Evolutionary conservation across 768 basidiomycete genomes (phyloP).

Genomic region (Macrolepiota albuminosa): DNA sequence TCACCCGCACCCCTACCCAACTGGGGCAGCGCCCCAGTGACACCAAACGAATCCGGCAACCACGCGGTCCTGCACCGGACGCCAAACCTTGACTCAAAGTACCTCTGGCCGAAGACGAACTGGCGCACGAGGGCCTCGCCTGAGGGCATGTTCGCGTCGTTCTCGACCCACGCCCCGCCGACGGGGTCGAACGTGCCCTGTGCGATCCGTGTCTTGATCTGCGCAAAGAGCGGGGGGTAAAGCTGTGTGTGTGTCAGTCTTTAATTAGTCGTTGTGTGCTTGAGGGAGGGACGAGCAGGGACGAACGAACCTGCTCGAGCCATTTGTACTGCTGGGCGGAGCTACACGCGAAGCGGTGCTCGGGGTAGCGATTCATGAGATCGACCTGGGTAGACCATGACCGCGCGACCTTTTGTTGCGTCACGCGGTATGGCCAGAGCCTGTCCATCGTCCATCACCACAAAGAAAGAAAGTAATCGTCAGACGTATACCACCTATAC

Average conservation of each 20-base stretch:
- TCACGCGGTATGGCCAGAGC: slow-evolving; percentile 94
- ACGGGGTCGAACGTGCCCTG: slow-evolving; percentile 82
- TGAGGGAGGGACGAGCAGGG: neutral
- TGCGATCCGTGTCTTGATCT: slow-evolving; percentile 69
- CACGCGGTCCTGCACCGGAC: slow-evolving; percentile 69
- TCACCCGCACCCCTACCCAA: slow-evolving; percentile 61
- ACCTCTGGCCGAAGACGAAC: slow-evolving; percentile 88
- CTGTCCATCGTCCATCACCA: slow-evolving; percentile 14
- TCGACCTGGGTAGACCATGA: slow-evolving; percentile 98
- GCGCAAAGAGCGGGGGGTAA: slow-evolving; percentile 81
- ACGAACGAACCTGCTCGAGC: slow-evolving; percentile 65
- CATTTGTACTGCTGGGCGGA: slow-evolving; percentile 94
- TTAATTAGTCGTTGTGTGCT: too few relatives aligned
- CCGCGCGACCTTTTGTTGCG: slow-evolving; percentile 95
- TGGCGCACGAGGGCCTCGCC: slow-evolving; percentile 94
- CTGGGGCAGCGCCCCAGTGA: slow-evolving; percentile 90
- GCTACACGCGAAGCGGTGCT: slow-evolving; percentile 88
- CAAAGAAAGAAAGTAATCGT: too few relatives aligned
- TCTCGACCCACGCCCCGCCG: slow-evolving; percentile 93
- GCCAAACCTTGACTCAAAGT: slow-evolving; percentile 66
- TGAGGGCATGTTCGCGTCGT: slow-evolving; percentile 91
- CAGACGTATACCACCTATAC: too few relatives aligned
- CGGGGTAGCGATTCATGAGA: slow-evolving; percentile 94
- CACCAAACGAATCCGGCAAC: slow-evolving; percentile 90
- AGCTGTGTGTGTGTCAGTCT: slow-evolving; percentile 26